phyloP scores from a whole-genome alignment of 2,329 filamentous ascomycete species.

The Aspergillus fructus region DNA sequence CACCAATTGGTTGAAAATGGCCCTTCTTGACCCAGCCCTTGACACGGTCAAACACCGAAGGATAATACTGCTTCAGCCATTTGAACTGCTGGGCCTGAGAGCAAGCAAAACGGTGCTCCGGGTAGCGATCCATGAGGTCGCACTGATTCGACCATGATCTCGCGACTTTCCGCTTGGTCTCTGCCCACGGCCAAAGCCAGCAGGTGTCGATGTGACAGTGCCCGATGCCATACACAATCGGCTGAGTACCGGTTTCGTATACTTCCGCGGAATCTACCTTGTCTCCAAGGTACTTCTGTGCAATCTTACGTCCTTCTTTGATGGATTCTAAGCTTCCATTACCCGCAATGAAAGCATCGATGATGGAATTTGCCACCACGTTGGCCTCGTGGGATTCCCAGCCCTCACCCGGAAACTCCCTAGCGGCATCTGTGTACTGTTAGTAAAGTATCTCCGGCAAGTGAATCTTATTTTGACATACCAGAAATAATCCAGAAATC shows the following conservation, averaged over 20 bases:
- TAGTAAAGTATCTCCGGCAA: not conserved
- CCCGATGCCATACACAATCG: constrained; percentile 83
- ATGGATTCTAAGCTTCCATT: constrained; percentile 72
- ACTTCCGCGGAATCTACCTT: constrained; percentile 80
- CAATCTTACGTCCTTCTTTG: constrained; percentile 76
- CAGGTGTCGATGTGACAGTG: constrained; percentile 98
- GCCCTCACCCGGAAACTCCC: constrained; percentile 84
- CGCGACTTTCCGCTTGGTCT: constrained; percentile 94
- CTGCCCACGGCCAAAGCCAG: constrained; percentile 98
- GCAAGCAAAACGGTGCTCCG: constrained; percentile 86
- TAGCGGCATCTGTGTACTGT: constrained; percentile 66
- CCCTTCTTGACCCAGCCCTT: constrained; percentile 88
- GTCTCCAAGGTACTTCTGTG: constrained; percentile 76
- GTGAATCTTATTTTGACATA: constrained; percentile 19
- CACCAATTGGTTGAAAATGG: constrained; percentile 90
- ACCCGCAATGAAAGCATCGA: constrained; percentile 82
- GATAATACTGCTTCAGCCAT: constrained; percentile 90
- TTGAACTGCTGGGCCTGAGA: constrained; percentile 98
- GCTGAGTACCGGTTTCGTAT: constrained; percentile 71
- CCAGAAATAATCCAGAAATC: constrained; percentile 91
- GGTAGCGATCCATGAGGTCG: constrained; percentile 90
- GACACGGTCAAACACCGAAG: constrained; percentile 83
- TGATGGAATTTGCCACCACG: constrained; percentile 80
- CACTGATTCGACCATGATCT: constrained; percentile 97
- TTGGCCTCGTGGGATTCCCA: constrained; percentile 87